Conservation (phyloP, 2,329 filamentous ascomycete species). For the Fonsecaea erecta region DNA sequence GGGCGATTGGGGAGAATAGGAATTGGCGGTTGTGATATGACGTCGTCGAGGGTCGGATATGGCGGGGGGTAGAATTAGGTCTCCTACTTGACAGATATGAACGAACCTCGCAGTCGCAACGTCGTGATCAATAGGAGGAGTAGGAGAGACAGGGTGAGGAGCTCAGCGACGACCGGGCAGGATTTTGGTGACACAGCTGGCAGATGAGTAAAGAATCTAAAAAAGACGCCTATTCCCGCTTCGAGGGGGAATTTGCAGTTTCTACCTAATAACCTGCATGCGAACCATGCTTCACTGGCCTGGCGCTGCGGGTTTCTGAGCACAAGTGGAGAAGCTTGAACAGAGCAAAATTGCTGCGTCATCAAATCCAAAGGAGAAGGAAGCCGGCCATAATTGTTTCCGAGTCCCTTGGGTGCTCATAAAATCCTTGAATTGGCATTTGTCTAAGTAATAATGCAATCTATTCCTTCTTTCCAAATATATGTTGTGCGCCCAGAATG, state of each 20-base stretch:
- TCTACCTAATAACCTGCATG: not conserved
- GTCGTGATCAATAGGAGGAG: not conserved
- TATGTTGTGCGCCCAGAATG: not conserved
- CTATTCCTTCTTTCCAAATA: not conserved
- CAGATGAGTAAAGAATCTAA: not conserved
- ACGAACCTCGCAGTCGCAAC: not conserved
- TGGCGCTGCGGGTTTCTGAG: not conserved
- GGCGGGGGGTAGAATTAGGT: slow-evolving; percentile 7
- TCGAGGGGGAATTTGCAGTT: not conserved
- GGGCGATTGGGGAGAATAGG: slow-evolving; percentile 6
- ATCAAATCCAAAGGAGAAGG: not conserved
- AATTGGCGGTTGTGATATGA: slow-evolving; percentile 20
- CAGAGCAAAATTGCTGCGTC: slow-evolving; percentile 9
- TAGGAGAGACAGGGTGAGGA: not conserved
- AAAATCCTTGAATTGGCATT: not conserved
- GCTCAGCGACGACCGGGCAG: not conserved
- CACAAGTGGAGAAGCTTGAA: slow-evolving; percentile 10
- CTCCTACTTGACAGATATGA: not conserved
- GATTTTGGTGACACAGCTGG: not conserved
- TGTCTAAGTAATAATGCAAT: not conserved
- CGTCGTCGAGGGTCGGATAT: slow-evolving; percentile 21
- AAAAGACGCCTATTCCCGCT: not conserved
- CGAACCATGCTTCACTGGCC: not conserved
- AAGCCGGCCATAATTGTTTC: not conserved
- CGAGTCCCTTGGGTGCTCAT: not conserved